Percentiles rank a stretch among this genome's conserved stretches.
These are phyloP conservation scores for Chalciporus chontae DNA, from an alignment of 768 basidiomycete species.

Conservation along the genomic window DNA sequence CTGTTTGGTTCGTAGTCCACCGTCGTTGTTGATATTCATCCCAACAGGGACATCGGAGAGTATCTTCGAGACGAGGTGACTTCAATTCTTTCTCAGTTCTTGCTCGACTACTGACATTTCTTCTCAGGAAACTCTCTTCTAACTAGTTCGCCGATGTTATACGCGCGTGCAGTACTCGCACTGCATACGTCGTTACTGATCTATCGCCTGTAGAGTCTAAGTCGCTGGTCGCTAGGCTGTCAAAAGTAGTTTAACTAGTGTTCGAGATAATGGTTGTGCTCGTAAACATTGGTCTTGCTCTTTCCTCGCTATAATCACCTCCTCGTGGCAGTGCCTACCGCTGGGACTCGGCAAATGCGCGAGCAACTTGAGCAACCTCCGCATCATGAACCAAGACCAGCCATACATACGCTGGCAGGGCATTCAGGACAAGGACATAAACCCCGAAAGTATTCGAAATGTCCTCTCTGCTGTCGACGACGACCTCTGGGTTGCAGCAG, in stretches of 20 bases:
- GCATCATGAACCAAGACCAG: conserved; percentile 36
- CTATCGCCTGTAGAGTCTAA: not conserved
- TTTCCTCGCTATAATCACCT: not conserved
- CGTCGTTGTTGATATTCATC: conserved; percentile 5
- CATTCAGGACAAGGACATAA: conserved; percentile 57
- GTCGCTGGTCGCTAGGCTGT: not conserved
- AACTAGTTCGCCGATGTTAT: too few species aligned
- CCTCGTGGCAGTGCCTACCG: not conserved
- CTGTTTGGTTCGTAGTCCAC: not conserved
- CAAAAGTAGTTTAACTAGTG: not conserved
- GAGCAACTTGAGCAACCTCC: not conserved
- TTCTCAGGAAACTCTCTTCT: conserved; percentile 76
- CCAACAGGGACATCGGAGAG: conserved; percentile 88
- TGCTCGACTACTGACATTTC: conserved; percentile 11
- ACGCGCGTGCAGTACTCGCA: too few species aligned
- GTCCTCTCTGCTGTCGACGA: conserved; percentile 52
- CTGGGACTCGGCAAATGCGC: not conserved
- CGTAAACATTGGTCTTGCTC: too few species aligned
- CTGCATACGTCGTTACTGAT: too few species aligned
- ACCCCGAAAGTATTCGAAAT: conserved; percentile 43
- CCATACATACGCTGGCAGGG: conserved; percentile 52
- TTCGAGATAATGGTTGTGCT: not conserved
- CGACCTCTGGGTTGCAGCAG: conserved; percentile 77
- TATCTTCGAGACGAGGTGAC: conserved; percentile 93
- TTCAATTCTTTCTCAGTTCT: conserved; percentile 1